phyloP scores from a whole-genome alignment of 257 asterid genomes.

The Solanum peruvianum region DNA sequence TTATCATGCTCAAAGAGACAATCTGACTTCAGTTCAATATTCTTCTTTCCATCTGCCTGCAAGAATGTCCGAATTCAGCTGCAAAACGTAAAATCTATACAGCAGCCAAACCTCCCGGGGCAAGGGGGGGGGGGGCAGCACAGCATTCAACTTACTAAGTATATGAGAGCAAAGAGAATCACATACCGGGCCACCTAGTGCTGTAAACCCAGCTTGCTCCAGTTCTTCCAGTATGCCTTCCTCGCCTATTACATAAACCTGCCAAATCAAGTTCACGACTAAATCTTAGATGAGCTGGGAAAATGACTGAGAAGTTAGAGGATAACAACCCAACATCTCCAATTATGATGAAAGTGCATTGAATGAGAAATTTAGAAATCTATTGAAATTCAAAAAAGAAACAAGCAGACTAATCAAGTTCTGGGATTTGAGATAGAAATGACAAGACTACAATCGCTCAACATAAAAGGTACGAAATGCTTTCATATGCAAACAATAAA shows the following conservation, averaged over 20 bases:
- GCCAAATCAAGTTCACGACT: conserved; percentile 5
- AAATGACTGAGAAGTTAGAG: neutral
- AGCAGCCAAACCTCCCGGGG: neutral
- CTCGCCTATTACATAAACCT: conserved; percentile 94
- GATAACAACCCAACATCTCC: neutral
- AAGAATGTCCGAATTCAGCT: conserved; percentile 7
- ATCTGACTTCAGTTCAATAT: conserved; percentile 41
- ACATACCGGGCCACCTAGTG: conserved; percentile 91
- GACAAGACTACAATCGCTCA: neutral
- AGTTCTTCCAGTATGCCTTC: conserved; percentile 86
- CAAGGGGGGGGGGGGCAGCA: fast-evolving
- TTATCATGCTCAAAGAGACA: conserved; percentile 60
- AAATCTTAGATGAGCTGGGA: neutral
- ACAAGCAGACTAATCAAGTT: neutral
- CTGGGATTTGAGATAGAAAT: neutral
- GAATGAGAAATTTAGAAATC: neutral
- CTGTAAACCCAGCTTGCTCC: conserved; percentile 64
- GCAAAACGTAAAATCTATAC: neutral
- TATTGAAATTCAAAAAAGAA: neutral
- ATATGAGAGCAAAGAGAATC: neutral
- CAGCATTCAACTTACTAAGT: neutral
- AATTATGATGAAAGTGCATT: neutral
- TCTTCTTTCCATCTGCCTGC: conserved; percentile 85
- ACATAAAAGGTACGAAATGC: neutral
- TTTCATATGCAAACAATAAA: neutral